A percentile compares a stretch with the other conserved stretches of the same genome.
phyloP scores from a whole-genome alignment of 768 basidiomycete genomes.

The Multifurca ochricompacta region DNA sequence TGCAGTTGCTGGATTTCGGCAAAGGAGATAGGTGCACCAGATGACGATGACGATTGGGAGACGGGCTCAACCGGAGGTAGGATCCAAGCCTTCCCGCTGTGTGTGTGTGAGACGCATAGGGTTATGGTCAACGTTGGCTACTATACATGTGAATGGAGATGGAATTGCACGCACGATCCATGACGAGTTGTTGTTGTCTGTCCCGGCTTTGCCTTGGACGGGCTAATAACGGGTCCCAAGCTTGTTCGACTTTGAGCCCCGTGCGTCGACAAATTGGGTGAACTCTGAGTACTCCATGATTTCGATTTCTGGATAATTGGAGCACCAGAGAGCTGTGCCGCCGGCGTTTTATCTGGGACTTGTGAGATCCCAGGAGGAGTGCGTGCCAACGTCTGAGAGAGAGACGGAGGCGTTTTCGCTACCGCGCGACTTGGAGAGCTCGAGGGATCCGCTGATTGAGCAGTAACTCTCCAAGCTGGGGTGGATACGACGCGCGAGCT shows the following conservation, averaged over 20 bases:
- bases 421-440: background rate
- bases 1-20: conserved; percentile 81
- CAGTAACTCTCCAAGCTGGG: background rate
- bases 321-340: background rate
- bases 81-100: conserved; percentile 57
- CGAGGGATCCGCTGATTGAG: background rate
- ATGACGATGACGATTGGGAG: conserved; percentile 26
- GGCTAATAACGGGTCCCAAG: conserved; percentile 60
- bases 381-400: background rate
- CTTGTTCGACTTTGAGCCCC: conserved; percentile 23
- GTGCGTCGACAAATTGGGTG: background rate
- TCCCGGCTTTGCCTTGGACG: conserved; percentile 28
- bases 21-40: conserved; percentile 45
- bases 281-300: conserved; percentile 3
- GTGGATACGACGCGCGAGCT: background rate
- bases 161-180: conserved; percentile 39
- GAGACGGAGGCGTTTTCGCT: background rate
- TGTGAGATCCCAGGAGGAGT: background rate
- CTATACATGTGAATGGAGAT: background rate
- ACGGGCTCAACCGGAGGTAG: conserved; percentile 44
- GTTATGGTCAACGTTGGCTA: too few species aligned
- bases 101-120: too few species aligned
- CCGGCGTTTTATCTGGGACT: background rate
- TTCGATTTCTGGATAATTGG: background rate
- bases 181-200: conserved; percentile 34